Evolutionary conservation across 495 filamentous ascomycete species (phyloP).

Genomic region (Halenospora varia): DNA sequence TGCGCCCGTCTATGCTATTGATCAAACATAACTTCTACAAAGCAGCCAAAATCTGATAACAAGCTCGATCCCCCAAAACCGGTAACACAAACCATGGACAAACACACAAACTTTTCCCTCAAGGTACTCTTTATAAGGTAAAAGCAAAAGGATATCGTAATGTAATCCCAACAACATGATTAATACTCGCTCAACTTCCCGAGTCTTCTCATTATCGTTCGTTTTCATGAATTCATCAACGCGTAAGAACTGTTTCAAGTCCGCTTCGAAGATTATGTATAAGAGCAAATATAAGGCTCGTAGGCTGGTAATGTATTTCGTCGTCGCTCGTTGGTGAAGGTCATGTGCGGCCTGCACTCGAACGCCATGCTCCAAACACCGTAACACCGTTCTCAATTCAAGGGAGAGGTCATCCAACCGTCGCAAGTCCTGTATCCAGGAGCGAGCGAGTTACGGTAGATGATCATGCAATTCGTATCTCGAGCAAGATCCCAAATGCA

Average conservation of each 20-base stretch:
- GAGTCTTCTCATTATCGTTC: constrained; percentile 10
- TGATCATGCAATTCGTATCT: not conserved
- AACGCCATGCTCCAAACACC: constrained; percentile 18
- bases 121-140: not conserved
- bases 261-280: constrained; percentile 16
- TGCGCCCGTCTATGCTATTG: not conserved
- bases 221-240: constrained; percentile 23
- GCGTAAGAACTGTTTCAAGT: constrained; percentile 14
- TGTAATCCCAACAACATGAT: constrained; percentile 17
- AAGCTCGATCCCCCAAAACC: not conserved
- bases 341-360: not conserved
- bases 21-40: constrained; percentile 6
- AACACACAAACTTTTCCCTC: not conserved
- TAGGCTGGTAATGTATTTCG: constrained; percentile 1
- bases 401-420: constrained; percentile 21
- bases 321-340: constrained; percentile 7
- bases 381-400: constrained; percentile 15
- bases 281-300: constrained; percentile 9
- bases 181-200: constrained; percentile 8
- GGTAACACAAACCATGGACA: not conserved
- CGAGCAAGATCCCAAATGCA: constrained; percentile 17
- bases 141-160: constrained; percentile 2
- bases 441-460: constrained; percentile 14
- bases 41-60: constrained; percentile 6
- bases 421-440: constrained; percentile 23